Conservation (phyloP, 805 yeast genomes). For the Candida berthetii region DNA sequence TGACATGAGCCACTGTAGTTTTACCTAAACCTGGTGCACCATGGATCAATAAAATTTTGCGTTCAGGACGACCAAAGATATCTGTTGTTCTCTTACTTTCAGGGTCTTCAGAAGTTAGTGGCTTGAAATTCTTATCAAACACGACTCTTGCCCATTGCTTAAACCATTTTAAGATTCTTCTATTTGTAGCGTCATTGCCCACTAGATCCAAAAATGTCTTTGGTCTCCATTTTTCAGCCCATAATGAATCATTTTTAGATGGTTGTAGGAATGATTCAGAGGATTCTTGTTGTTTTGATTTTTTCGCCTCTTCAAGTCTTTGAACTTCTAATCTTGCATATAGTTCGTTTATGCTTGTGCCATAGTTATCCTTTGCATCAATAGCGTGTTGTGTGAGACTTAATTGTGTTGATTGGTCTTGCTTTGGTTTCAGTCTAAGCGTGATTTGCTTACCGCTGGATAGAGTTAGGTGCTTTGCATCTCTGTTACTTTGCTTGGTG, state of each 20-base stretch:
- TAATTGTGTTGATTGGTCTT: background rate
- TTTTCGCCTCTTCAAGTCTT: conserved; percentile 8
- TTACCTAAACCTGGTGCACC: conserved; percentile 97
- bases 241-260: conserved; percentile 15
- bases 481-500: too few relatives aligned
- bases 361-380: conserved; percentile 26
- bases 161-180: conserved; percentile 57
- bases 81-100: conserved; percentile 25
- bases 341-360: conserved; percentile 30
- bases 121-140: conserved; percentile 36
- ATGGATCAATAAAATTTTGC: conserved; percentile 65
- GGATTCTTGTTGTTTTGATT: background rate
- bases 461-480: background rate
- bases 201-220: conserved; percentile 54
- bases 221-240: conserved; percentile 71
- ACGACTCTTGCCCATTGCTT: conserved; percentile 61
- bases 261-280: conserved; percentile 1
- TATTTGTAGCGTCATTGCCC: conserved; percentile 62
- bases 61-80: conserved; percentile 51
- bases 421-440: background rate
- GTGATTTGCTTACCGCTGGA: background rate
- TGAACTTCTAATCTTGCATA: conserved; percentile 24
- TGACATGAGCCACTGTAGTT: conserved; percentile 80
- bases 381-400: background rate
- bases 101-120: conserved; percentile 11